Percentiles rank a stretch among this genome's conserved stretches.
These are phyloP conservation scores for Termitomyces sp. DNA, from an alignment of 768 basidiomycete species.

Conservation along the genomic window DNA sequence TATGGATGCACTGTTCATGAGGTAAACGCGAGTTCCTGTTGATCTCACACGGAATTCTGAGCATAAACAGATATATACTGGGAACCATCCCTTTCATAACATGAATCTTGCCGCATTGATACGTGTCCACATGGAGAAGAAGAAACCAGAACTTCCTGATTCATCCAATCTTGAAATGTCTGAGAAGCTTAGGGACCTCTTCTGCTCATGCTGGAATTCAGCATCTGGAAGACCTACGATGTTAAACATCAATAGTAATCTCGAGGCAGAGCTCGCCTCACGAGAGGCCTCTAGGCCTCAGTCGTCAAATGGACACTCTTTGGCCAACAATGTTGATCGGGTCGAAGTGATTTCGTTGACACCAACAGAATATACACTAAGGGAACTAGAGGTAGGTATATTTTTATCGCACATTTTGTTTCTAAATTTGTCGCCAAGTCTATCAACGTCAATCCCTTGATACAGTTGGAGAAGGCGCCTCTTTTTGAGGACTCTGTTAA, in stretches of 20 bases:
- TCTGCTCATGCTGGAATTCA: conserved; percentile 3
- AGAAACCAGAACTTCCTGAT: not conserved
- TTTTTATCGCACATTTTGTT: not conserved
- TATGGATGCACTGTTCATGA: conserved; percentile 11
- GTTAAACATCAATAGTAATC: not conserved
- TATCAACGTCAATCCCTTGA: not conserved
- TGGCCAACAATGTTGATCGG: not conserved
- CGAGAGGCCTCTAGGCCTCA: not conserved
- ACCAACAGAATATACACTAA: not conserved
- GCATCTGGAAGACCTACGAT: conserved; percentile 5
- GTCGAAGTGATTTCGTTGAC: not conserved
- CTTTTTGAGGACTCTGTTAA: not conserved
- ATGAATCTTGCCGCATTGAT: not conserved
- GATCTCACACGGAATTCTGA: not conserved
- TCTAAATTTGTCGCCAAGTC: not conserved
- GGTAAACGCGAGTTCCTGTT: not conserved
- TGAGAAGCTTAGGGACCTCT: not conserved
- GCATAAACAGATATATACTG: conserved; percentile 9
- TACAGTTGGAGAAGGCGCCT: not conserved
- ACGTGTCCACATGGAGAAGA: not conserved
- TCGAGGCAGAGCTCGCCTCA: not conserved
- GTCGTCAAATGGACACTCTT: no score
- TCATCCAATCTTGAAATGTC: not conserved
- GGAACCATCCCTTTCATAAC: conserved; percentile 4
- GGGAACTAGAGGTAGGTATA: not conserved